A percentile compares a stretch with the other conserved stretches of the same genome.
These are phyloP conservation scores for Ceratocystiopsis sp. DNA, from an alignment of 2,329 filamentous ascomycete genomes.

Conservation along the genomic window DNA sequence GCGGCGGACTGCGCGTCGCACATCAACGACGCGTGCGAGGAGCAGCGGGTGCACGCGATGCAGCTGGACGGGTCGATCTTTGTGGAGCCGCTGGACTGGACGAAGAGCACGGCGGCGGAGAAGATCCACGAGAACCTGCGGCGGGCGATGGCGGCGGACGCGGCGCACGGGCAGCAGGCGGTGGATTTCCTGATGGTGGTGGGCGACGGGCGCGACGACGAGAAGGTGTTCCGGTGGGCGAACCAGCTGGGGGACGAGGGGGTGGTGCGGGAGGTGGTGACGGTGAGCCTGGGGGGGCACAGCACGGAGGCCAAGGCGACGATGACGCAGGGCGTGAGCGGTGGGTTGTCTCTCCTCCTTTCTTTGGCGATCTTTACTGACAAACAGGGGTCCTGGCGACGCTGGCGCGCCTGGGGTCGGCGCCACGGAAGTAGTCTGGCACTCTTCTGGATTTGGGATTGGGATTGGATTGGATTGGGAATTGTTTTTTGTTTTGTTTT, in stretches of 20 bases:
- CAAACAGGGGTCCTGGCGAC: conserved; percentile 10
- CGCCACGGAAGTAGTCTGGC: conserved; percentile 1
- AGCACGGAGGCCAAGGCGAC: conserved; percentile 81
- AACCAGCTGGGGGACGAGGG: conserved; percentile 50
- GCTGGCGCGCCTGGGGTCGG: conserved; percentile 7
- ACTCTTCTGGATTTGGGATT: too few species aligned
- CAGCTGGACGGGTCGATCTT: conserved; percentile 64
- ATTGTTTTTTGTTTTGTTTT: not conserved
- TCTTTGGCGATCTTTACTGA: not conserved
- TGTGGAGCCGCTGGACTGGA: conserved; percentile 73
- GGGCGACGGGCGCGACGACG: conserved; percentile 83
- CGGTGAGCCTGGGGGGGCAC: conserved; percentile 69
- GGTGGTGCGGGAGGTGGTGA: conserved; percentile 53
- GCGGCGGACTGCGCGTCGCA: conserved; percentile 84
- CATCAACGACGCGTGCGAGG: conserved; percentile 84
- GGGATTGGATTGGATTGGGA: too few species aligned
- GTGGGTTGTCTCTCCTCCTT: conserved; percentile 28
- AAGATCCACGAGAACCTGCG: conserved; percentile 49
- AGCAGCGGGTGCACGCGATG: conserved; percentile 68
- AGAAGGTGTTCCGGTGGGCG: conserved; percentile 88
- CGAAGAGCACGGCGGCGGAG: conserved; percentile 69
- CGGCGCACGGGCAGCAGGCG: conserved; percentile 17
- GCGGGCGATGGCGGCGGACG: conserved; percentile 18
- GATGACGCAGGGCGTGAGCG: conserved; percentile 79
- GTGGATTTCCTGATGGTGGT: conserved; percentile 81